These are phyloP conservation scores for Aspergillus aculeatinus DNA, from an alignment of 2,329 filamentous ascomycete species.

Conservation along the genomic window DNA sequence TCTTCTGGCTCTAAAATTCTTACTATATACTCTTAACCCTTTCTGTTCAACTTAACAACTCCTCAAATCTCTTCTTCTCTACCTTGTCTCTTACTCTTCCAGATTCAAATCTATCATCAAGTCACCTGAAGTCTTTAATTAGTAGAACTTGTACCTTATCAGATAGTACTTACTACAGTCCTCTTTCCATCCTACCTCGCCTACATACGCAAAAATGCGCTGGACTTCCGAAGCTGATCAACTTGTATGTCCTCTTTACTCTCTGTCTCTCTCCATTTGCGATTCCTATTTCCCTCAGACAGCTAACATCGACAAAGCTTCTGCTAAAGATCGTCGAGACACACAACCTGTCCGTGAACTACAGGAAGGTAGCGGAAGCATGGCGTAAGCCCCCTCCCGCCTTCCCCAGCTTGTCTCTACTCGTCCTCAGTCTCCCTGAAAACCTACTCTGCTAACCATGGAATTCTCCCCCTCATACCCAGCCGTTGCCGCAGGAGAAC, in stretches of 20 bases:
- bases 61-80: background rate
- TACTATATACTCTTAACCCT: background rate
- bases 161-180: background rate
- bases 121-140: no score
- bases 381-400: slow-evolving; percentile 39
- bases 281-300: background rate
- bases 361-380: slow-evolving; percentile 33
- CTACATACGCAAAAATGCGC: slow-evolving; percentile 28
- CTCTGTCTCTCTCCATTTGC: no score
- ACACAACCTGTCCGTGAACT: slow-evolving; percentile 37
- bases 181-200: background rate
- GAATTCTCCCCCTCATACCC: background rate
- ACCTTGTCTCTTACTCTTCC: background rate
- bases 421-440: no score
- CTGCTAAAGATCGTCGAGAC: slow-evolving; percentile 43
- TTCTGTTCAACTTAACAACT: background rate
- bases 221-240: slow-evolving; percentile 41
- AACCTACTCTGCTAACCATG: background rate
- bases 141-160: no score
- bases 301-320: slow-evolving; percentile 28
- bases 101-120: no score
- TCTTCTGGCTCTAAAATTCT: no score
- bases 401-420: no score
- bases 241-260: slow-evolving; percentile 25
- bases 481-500: slow-evolving; percentile 19